phyloP scores from a whole-genome alignment of 2,329 filamentous ascomycete genomes.

The Magnaporthales sp. region DNA sequence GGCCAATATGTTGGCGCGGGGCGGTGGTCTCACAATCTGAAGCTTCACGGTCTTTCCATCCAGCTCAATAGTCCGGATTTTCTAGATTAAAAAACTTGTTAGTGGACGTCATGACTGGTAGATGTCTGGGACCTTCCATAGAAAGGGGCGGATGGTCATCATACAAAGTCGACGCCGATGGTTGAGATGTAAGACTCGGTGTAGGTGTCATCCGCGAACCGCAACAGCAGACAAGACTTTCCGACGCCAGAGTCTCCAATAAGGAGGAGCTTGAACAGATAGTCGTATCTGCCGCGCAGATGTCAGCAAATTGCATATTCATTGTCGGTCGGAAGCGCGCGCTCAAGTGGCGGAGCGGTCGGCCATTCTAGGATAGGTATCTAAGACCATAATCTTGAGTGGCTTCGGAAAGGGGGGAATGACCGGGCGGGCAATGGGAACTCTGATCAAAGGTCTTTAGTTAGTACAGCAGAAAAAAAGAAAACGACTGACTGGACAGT shows the following conservation, averaged over 20 bases:
- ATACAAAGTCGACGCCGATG: conserved; percentile 97
- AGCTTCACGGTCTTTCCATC: conserved; percentile 99
- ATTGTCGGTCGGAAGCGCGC: neutral
- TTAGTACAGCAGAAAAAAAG: conserved; percentile 6
- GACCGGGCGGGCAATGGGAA: neutral
- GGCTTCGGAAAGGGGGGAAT: neutral
- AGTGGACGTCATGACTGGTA: neutral
- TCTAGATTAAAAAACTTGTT: conserved; percentile 42
- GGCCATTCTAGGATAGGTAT: neutral
- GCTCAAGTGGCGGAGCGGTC: neutral
- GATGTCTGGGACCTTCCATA: neutral
- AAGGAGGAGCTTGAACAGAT: conserved; percentile 99
- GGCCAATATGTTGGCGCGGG: neutral
- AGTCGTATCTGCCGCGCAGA: conserved; percentile 77
- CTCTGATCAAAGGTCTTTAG: neutral
- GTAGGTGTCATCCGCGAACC: conserved; percentile 98
- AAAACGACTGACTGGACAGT: conserved; percentile 3
- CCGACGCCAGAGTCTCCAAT: conserved; percentile 99
- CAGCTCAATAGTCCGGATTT: conserved; percentile 99
- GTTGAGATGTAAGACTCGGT: conserved; percentile 99
- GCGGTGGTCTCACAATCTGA: conserved; percentile 68
- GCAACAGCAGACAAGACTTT: conserved; percentile 97
- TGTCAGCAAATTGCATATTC: conserved; percentile 7
- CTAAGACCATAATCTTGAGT: neutral
- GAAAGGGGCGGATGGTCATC: conserved; percentile 25